Evolutionary conservation across 495 filamentous ascomycete genomes (phyloP).

Genomic region (Chaetomium cochliodes): DNA sequence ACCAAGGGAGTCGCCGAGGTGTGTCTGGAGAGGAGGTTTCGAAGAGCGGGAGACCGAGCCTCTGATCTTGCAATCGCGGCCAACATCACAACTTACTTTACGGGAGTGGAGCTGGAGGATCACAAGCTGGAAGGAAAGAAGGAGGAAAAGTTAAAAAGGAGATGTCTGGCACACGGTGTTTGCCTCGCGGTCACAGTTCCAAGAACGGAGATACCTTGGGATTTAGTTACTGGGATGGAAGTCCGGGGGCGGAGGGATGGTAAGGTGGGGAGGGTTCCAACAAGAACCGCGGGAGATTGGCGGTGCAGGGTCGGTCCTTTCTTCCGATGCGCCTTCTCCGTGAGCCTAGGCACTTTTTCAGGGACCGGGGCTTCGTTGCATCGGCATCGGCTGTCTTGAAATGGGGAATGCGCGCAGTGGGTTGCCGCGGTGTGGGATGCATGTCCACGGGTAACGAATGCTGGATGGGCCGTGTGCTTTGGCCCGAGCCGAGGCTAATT

Average conservation of each 20-base stretch:
- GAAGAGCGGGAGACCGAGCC: slow-evolving; percentile 38
- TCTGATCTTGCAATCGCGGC: slow-evolving; percentile 33
- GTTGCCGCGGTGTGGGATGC: background rate
- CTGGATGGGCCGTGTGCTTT: slow-evolving; percentile 17
- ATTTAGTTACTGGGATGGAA: slow-evolving; percentile 13
- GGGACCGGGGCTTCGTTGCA: slow-evolving; percentile 19
- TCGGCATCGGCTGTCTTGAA: slow-evolving; percentile 6
- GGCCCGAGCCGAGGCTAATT: slow-evolving; percentile 40
- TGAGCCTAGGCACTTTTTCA: slow-evolving; percentile 28
- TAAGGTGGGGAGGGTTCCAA: background rate
- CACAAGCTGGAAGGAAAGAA: background rate
- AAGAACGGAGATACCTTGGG: slow-evolving; percentile 7
- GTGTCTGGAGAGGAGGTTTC: slow-evolving; percentile 31
- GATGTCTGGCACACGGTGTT: background rate
- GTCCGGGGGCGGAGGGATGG: background rate
- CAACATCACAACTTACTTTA: slow-evolving; percentile 34
- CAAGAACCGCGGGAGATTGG: slow-evolving; percentile 28
- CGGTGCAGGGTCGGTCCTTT: slow-evolving; percentile 18
- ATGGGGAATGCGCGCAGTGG: background rate
- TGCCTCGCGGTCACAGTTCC: background rate
- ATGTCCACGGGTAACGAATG: background rate
- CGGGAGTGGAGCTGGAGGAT: slow-evolving; percentile 11
- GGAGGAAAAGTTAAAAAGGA: slow-evolving; percentile 3
- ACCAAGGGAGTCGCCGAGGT: slow-evolving; percentile 25
- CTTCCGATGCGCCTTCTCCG: slow-evolving; percentile 15